These are phyloP conservation scores for Ceratocystis diversiconidia DNA, from an alignment of 2,329 filamentous ascomycete genomes.

Conservation along the genomic window DNA sequence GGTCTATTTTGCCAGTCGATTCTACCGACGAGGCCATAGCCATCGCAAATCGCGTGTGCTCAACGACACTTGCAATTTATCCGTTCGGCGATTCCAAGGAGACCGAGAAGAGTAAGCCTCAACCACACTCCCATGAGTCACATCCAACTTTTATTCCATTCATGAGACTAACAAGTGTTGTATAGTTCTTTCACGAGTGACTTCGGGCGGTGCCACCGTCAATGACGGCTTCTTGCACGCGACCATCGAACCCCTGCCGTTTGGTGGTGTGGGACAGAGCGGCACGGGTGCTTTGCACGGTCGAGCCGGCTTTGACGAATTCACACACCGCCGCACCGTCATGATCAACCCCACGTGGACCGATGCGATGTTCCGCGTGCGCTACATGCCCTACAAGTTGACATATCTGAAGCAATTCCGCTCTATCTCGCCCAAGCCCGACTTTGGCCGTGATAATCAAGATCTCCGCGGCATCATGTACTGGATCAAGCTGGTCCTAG, in stretches of 20 bases:
- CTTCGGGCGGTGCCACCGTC: constrained; percentile 52
- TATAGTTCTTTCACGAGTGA: constrained; percentile 45
- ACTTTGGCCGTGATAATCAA: constrained; percentile 48
- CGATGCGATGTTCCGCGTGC: constrained; percentile 50
- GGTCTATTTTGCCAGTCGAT: constrained; percentile 65
- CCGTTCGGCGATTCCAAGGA: constrained; percentile 73
- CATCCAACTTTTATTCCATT: neutral
- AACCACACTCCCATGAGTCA: neutral
- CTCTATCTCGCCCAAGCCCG: constrained; percentile 32
- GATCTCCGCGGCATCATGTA: constrained; percentile 38
- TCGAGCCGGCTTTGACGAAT: constrained; percentile 55
- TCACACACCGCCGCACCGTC: constrained; percentile 45
- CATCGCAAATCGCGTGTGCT: constrained; percentile 65
- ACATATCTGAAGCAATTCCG: constrained; percentile 30
- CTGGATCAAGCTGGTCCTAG: constrained; percentile 38
- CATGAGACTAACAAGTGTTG: neutral
- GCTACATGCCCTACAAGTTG: constrained; percentile 48
- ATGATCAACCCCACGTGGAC: constrained; percentile 53
- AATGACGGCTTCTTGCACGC: constrained; percentile 59
- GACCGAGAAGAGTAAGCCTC: constrained; percentile 51
- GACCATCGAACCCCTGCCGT: constrained; percentile 55
- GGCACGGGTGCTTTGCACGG: constrained; percentile 68
- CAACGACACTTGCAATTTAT: constrained; percentile 72
- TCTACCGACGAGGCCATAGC: constrained; percentile 74
- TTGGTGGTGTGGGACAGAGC: constrained; percentile 71